Percentiles rank a stretch among this genome's conserved stretches.
These are phyloP conservation scores for Lipomyces starkeyi DNA, from an alignment of 805 yeast species.

Conservation along the genomic window DNA sequence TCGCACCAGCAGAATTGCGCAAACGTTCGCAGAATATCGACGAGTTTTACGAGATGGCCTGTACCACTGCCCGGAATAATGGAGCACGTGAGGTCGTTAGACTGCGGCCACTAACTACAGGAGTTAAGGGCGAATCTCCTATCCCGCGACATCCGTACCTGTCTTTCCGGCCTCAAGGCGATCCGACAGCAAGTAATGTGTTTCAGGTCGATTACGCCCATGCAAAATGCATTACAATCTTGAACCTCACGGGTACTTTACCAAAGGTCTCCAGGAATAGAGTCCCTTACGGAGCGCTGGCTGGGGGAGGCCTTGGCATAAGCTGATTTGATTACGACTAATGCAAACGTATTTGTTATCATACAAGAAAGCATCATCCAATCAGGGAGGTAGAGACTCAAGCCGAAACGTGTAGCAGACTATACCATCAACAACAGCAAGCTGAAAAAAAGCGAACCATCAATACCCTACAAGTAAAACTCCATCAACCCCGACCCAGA, in stretches of 20 bases:
- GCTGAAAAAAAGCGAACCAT: neutral
- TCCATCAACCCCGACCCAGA: slow-evolving; percentile 3
- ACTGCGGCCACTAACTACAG: slow-evolving; percentile 1
- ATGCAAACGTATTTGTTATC: neutral
- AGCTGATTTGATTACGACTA: too few species aligned
- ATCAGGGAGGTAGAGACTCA: neutral
- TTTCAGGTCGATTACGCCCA: slow-evolving; percentile 4
- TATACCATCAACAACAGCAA: neutral
- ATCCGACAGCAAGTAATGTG: slow-evolving; percentile 9
- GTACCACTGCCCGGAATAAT: slow-evolving; percentile 7
- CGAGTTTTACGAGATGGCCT: slow-evolving; percentile 16
- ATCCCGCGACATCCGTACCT: slow-evolving; percentile 16
- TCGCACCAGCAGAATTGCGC: neutral
- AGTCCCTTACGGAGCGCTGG: too few species aligned
- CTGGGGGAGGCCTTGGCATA: too few species aligned
- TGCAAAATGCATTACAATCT: neutral
- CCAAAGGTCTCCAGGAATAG: neutral
- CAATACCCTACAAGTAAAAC: neutral
- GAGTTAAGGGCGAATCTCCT: neutral
- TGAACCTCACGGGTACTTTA: neutral
- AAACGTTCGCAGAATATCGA: slow-evolving; percentile 8
- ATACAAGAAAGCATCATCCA: neutral
- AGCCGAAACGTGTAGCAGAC: neutral
- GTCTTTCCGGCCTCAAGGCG: slow-evolving; percentile 2
- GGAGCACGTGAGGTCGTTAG: slow-evolving; percentile 16